These are phyloP conservation scores for Arctium minus DNA, from an alignment of 129 eudicot genomes.

Conservation along the genomic window DNA sequence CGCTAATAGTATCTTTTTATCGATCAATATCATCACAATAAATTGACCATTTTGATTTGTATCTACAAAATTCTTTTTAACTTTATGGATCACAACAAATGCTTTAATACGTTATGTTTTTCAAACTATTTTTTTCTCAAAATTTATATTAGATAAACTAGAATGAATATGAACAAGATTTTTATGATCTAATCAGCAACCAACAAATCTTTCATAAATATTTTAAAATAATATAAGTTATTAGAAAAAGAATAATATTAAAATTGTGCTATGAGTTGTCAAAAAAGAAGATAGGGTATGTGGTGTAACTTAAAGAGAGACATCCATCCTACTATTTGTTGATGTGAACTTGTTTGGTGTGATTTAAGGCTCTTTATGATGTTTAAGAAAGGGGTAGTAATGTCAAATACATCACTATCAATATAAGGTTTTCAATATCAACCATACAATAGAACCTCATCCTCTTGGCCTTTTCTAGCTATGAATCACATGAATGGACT, in stretches of 20 bases:
- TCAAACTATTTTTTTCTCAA: neutral
- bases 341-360: conserved; percentile 27
- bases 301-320: conserved; percentile 1
- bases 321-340: neutral
- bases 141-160: neutral
- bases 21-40: neutral
- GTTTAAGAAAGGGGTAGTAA: conserved; percentile 7
- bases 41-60: neutral
- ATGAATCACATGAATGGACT: conserved; percentile 2
- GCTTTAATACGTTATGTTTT: neutral
- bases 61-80: no score
- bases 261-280: neutral
- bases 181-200: neutral
- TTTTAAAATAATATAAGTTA: neutral
- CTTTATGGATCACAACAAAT: no score
- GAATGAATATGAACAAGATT: neutral
- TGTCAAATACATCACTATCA: conserved; percentile 25
- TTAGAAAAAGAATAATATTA: neutral
- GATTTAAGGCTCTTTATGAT: neutral
- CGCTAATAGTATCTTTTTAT: neutral
- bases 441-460: conserved; percentile 10
- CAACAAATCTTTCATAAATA: no score
- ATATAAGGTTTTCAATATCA: conserved; percentile 20
- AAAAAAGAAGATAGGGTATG: conserved; percentile 2
- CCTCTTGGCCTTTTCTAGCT: conserved; percentile 1